Base-by-base conservation (phyloP, 2,329 filamentous ascomycete genomes). In the Aspergillus transmontanensis region DNA sequence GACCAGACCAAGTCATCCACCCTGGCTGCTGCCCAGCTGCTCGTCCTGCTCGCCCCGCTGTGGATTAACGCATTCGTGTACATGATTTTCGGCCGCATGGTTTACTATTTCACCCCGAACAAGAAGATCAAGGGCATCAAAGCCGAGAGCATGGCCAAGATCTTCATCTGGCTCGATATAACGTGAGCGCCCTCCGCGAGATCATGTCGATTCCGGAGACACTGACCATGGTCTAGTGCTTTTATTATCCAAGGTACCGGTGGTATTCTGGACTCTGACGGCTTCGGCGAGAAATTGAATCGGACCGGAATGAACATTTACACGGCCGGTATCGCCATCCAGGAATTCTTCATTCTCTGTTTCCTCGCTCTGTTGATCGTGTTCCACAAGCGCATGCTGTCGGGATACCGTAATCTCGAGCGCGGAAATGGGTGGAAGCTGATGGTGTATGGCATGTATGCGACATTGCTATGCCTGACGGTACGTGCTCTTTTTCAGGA, bases 361-460 rank as follows among this genome's bases (percentile, higher is more conserved):
- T 88, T 89, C 67, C 32, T 85, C 19, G 46, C 74, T 2, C 76
- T 89, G 0, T 80, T 85, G 1, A 75, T 66, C 30, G 66, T 73
- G 6, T 88, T 88, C 70, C 84, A 87, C 56, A 73, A 67, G 9
- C 54, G 70, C 64, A 59, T 78, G 78, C 51, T 77, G 74, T 21
- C 74, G 23, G 45, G 45, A 79, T 71, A 64, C 66, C 30, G 72
- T 69, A 21, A 72, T 21, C 21, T 34, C 19, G 50, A 34, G 26
- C 50, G 26, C 10, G 30, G 30, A 28, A 32, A 16, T 16, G 7
- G 16, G 4, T 53, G 50, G 50, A 53, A 23, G 2, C 73, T 71
- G 1, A 76, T 84, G 2, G 75, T 88, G 5, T 68, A 84, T 26
- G 54, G 82, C 12, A 78, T 89, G 2, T 88, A 88, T 69, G 69